Evolutionary conservation across 1,284 basidiomycete species (phyloP), one percentile per base, ranked within the genome.

Genomic region (Ceratobasidium sp.): DNA sequence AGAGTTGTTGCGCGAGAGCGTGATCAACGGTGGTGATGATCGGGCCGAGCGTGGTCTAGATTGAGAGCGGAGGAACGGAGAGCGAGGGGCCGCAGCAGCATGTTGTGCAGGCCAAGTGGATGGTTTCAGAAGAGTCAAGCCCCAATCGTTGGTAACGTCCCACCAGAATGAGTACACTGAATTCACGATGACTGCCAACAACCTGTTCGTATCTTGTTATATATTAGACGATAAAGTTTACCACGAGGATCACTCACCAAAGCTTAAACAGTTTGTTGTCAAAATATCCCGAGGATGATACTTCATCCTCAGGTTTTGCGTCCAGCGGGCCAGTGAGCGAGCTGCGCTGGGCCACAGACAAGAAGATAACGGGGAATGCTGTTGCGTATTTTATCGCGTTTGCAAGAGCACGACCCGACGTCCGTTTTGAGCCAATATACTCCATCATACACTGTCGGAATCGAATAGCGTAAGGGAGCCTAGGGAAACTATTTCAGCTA

Each of bases 81-180:
- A 68, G 3, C 76, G 51, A 7, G 66, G 66, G 3, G 61, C 60
- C n/a, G 28, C 40, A 40, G 64, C 26, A 51, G 46, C 39, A 46
- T 77, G 73, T 28, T 79, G 67, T 49, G 51, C 39, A 18, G 82
- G 68, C 86, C 86, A 87, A 18, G 84, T 85, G 26, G 84, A 83
- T 20, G 85, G 84, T 73, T 89, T 89, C 78, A 98, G 87, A 40
- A 98, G 86, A 60, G 92, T 90, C 64, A 99, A 88, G 0, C 98
- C 98, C 97, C 97, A 99, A 85, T 99, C 98, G 84, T 98, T 96
- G 63, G 95, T 96, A 46, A 99, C 90, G 85, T 99, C 98, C 98
- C 98, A 99, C 95, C 96, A 99, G 85, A 98, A 99, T 6, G 96
- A 97, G 86, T 96, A 99, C 61, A 95, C 85, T 1, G 97, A 97